Conservation (phyloP, 257 asterid genomes). For the Solanum corneliomulleri region DNA sequence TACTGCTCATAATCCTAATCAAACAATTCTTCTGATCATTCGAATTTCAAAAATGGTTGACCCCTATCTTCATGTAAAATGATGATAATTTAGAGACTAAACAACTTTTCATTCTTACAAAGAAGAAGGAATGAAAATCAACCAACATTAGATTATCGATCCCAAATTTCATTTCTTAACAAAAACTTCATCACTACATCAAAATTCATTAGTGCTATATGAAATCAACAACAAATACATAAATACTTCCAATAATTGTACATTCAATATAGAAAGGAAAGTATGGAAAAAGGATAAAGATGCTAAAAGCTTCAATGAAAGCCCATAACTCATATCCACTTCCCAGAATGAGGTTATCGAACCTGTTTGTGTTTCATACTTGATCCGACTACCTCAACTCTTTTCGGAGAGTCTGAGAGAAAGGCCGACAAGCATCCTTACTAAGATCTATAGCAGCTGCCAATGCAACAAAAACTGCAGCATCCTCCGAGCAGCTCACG, state of each 20-base stretch:
- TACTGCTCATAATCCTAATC: not conserved
- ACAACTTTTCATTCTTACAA: not conserved
- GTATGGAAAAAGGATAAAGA: not conserved
- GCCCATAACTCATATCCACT: not conserved
- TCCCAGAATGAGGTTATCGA: not conserved
- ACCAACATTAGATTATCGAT: not conserved
- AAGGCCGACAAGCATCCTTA: constrained; percentile 73
- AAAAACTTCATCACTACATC: not conserved
- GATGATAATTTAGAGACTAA: no score
- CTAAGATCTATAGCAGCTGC: constrained; percentile 93
- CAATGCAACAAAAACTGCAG: constrained; percentile 79
- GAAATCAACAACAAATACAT: not conserved
- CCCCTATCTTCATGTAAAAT: not conserved
- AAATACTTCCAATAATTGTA: not conserved
- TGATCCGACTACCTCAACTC: constrained; percentile 54
- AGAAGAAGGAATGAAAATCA: not conserved
- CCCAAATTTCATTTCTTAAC: not conserved
- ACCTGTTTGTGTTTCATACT: not conserved
- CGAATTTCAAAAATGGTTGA: not conserved
- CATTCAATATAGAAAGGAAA: not conserved
- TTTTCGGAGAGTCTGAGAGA: constrained; percentile 65
- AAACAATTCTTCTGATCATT: not conserved
- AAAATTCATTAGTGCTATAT: not conserved
- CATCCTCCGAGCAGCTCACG: constrained; percentile 84
- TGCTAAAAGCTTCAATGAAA: not conserved